Evolutionary conservation across 805 yeast species (phyloP).

Genomic region (Kazachstania psychrophila): DNA sequence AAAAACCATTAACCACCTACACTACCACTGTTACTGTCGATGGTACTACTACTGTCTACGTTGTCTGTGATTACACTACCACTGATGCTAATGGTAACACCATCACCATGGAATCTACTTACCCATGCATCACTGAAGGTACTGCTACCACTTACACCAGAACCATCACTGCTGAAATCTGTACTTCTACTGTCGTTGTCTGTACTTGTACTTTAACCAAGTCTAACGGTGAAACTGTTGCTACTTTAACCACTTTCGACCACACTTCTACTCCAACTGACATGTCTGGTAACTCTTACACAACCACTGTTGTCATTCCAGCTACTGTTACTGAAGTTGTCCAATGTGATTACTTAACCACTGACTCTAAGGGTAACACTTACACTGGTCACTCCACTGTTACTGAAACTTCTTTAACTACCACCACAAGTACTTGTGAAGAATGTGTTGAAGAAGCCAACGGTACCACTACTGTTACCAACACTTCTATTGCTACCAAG

Average conservation of each 20-base stretch:
- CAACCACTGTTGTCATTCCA: slow-evolving; percentile 2
- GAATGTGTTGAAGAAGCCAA: background rate
- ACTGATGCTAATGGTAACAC: slow-evolving; percentile 2
- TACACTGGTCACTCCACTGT: background rate
- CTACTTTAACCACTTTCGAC: slow-evolving; percentile 2
- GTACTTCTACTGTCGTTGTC: slow-evolving; percentile 2
- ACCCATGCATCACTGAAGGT: slow-evolving; percentile 1
- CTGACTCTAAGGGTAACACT: slow-evolving; percentile 3
- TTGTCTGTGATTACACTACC: slow-evolving; percentile 4
- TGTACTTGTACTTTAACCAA: slow-evolving; percentile 4
- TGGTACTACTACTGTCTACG: slow-evolving; percentile 1
- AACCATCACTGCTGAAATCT: slow-evolving; percentile 3
- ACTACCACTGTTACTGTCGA: slow-evolving; percentile 4
- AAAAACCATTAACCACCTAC: slow-evolving; percentile 3
- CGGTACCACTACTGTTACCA: slow-evolving; percentile 1
- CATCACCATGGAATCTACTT: slow-evolving; percentile 1
- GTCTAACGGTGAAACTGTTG: slow-evolving; percentile 3
- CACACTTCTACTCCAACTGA: slow-evolving; percentile 6
- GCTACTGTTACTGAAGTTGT: slow-evolving; percentile 3
- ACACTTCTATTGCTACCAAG: slow-evolving; percentile 1
- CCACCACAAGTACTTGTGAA: background rate
- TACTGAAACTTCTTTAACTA: background rate
- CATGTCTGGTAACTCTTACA: slow-evolving; percentile 1
- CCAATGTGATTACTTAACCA: slow-evolving; percentile 2
- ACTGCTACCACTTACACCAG: slow-evolving; percentile 4